Evolutionary conservation across 2,329 filamentous ascomycete genomes (phyloP).

Genomic region (Aspergillus luchuensis): DNA sequence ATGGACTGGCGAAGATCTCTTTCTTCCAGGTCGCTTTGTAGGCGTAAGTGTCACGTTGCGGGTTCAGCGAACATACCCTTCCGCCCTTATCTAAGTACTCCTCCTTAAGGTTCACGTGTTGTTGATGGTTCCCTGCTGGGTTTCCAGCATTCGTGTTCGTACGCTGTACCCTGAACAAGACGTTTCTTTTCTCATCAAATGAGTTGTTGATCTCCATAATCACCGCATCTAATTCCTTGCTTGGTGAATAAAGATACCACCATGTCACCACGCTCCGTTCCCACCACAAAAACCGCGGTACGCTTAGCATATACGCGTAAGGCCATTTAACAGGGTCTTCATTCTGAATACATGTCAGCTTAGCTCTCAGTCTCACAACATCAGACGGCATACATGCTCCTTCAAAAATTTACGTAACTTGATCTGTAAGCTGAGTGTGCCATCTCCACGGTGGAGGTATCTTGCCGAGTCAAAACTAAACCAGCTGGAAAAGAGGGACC

Average conservation of each 20-base stretch:
- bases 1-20: conserved; percentile 12
- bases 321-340: conserved; percentile 16
- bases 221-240: conserved; percentile 17
- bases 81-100: not conserved
- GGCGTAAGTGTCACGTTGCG: not conserved
- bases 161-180: conserved; percentile 6
- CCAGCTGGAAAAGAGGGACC: conserved; percentile 12
- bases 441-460: conserved; percentile 10
- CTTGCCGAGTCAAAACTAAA: conserved; percentile 9
- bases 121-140: not conserved
- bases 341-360: not conserved
- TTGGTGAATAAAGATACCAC: conserved; percentile 19
- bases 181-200: conserved; percentile 14
- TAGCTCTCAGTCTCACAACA: no score
- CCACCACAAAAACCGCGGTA: conserved; percentile 16
- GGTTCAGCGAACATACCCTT: not conserved
- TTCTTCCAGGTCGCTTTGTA: conserved; percentile 14
- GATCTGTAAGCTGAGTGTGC: conserved; percentile 2
- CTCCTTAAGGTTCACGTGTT: not conserved
- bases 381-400: conserved; percentile 1
- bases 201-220: conserved; percentile 23
- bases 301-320: conserved; percentile 16
- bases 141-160: not conserved
- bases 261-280: conserved; percentile 17
- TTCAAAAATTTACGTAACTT: conserved; percentile 10